Percentiles rank a stretch among this genome's conserved stretches.
Evolutionary conservation across 2,329 filamentous ascomycete genomes (phyloP).

Genomic region (Pseudophaeomoniella oleicola): DNA sequence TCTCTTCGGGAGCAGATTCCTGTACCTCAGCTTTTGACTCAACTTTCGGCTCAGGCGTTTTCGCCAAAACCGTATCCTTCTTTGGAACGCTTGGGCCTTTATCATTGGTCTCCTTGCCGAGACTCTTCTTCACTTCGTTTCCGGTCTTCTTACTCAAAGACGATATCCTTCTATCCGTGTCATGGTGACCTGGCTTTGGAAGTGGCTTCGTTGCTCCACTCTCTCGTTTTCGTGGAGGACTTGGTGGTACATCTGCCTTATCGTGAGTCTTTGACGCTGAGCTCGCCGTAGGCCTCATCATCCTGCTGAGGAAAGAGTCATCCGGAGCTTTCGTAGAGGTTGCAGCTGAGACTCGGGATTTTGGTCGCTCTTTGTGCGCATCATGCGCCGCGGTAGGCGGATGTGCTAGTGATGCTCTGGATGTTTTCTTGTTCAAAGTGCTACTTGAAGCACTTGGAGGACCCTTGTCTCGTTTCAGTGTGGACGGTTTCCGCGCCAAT

Average conservation of each 20-base stretch:
- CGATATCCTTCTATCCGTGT: too few relatives aligned
- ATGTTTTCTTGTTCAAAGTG: constrained; percentile 14
- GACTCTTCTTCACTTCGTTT: too few relatives aligned
- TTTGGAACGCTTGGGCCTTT: too few relatives aligned
- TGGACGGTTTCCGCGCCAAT: constrained; percentile 12
- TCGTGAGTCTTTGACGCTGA: constrained; percentile 33
- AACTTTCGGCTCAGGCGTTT: too few relatives aligned
- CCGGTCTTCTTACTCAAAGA: too few relatives aligned
- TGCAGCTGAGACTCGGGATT: constrained; percentile 25
- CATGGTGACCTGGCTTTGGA: too few relatives aligned
- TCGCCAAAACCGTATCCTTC: too few relatives aligned
- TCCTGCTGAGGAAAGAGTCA: constrained; percentile 32
- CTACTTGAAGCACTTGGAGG: constrained; percentile 8
- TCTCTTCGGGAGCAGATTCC: too few relatives aligned
- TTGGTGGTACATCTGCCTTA: constrained; percentile 12
- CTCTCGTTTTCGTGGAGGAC: background rate
- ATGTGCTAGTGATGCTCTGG: constrained; percentile 13
- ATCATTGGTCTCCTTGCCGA: too few relatives aligned
- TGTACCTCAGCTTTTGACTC: too few relatives aligned
- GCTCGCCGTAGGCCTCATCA: constrained; percentile 37
- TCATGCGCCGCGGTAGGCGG: constrained; percentile 9
- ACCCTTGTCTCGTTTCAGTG: constrained; percentile 9
- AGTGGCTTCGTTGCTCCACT: background rate
- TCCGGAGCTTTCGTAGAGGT: constrained; percentile 22
- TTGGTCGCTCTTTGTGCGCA: constrained; percentile 19